A percentile compares a stretch with the other conserved stretches of the same genome.
These are phyloP conservation scores for Sugiyamaella novakii DNA, from an alignment of 1,139 yeast genomes.

Conservation along the genomic window DNA sequence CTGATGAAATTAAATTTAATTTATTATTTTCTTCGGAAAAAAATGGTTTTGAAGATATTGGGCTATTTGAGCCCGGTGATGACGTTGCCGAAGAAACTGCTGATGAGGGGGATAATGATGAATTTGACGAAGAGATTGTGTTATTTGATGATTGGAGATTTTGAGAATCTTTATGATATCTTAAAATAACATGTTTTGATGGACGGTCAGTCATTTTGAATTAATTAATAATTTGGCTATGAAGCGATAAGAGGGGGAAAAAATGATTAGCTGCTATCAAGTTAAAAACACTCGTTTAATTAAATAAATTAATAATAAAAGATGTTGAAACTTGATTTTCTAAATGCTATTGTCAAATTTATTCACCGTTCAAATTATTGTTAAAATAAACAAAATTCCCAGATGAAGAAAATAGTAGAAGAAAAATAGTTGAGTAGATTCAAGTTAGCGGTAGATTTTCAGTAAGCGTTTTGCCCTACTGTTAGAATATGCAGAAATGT, in stretches of 20 bases:
- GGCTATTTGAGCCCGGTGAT: constrained; percentile 20
- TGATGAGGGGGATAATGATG: constrained; percentile 16
- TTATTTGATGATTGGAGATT: not conserved
- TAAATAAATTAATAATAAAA: too few relatives aligned
- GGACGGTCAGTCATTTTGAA: constrained; percentile 19
- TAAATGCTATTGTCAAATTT: too few relatives aligned
- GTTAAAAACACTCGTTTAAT: not conserved
- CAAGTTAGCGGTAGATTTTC: too few relatives aligned
- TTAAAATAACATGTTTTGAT: constrained; percentile 25
- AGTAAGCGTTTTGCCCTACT: constrained; percentile 12
- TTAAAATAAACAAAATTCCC: not conserved
- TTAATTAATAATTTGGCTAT: not conserved
- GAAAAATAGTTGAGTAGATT: not conserved
- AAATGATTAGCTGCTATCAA: not conserved
- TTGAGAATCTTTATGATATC: constrained; percentile 19
- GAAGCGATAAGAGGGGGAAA: not conserved
- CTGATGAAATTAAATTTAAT: constrained; percentile 12
- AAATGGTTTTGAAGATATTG: constrained; percentile 10
- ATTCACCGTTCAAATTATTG: not conserved
- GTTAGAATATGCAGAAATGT: constrained; percentile 10
- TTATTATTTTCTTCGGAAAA: constrained; percentile 13
- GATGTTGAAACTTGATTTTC: too few relatives aligned
- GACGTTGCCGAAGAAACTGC: constrained; percentile 20
- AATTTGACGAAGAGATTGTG: constrained; percentile 6
- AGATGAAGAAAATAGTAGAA: not conserved